These are phyloP conservation scores for Dispira simplex DNA, from an alignment of 192 early-diverging fungal species.

Conservation along the genomic window DNA sequence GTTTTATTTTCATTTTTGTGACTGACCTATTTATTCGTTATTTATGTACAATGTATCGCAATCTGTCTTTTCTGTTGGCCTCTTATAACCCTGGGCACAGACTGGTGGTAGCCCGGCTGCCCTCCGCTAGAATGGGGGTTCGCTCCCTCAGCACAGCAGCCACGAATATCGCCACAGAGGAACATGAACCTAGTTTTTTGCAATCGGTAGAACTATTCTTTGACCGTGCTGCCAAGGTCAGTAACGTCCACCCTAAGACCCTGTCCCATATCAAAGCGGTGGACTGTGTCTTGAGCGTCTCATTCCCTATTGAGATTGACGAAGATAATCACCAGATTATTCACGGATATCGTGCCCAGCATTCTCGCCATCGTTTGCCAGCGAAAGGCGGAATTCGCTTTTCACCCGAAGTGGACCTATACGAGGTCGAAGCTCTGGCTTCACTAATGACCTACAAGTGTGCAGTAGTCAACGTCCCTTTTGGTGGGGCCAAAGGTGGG, in stretches of 20 bases:
- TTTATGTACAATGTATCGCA: too few relatives aligned
- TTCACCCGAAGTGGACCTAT: constrained; percentile 58
- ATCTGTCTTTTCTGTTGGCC: too few relatives aligned
- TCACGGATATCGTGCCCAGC: constrained; percentile 65
- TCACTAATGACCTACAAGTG: constrained; percentile 79
- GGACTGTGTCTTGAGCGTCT: constrained; percentile 55
- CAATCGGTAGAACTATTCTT: constrained; percentile 54
- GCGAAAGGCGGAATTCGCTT: constrained; percentile 76
- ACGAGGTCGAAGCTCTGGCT: constrained; percentile 70
- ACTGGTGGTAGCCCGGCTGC: neutral
- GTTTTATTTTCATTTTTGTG: too few relatives aligned
- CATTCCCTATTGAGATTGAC: constrained; percentile 58
- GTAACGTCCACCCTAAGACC: constrained; percentile 36
- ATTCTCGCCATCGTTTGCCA: constrained; percentile 65
- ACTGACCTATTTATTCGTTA: too few relatives aligned
- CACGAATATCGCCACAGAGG: constrained; percentile 37
- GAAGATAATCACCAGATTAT: constrained; percentile 50
- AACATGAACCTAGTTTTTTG: constrained; percentile 53
- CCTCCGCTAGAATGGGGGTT: neutral
- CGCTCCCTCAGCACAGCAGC: constrained; percentile 21
- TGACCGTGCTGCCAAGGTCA: constrained; percentile 53
- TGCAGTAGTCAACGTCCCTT: constrained; percentile 74
- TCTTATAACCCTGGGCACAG: too few relatives aligned
- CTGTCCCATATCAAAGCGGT: constrained; percentile 54
- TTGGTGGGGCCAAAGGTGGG: constrained; percentile 66